phyloP scores from a whole-genome alignment of 257 asterid species.

The Nicotiana obtusifolia region DNA sequence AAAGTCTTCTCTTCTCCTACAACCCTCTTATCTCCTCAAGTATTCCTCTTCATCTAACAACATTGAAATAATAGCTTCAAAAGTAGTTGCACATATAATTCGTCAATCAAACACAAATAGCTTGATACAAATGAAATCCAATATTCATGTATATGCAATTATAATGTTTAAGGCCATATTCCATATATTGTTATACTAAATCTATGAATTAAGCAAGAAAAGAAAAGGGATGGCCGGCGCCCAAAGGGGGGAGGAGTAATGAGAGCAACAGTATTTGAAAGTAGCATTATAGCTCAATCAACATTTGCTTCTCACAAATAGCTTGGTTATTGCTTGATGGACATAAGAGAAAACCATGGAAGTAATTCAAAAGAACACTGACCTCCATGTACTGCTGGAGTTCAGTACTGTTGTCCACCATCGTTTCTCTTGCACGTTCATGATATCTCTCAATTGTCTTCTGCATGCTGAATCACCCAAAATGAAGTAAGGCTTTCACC shows the following conservation, averaged over 20 bases:
- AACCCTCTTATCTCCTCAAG: no score
- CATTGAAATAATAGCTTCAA: no score
- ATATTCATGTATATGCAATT: no score
- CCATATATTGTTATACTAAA: no score
- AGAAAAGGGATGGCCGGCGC: background rate
- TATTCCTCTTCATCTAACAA: no score
- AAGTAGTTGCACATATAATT: no score
- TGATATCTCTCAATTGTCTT: conserved; percentile 43
- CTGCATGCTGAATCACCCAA: conserved; percentile 37
- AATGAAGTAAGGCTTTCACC: background rate
- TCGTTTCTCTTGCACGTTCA: conserved; percentile 27
- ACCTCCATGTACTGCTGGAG: conserved; percentile 42
- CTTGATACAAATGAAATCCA: no score
- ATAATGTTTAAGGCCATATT: no score
- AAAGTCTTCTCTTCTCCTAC: no score
- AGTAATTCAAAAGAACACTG: conserved; percentile 5
- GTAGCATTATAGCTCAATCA: background rate
- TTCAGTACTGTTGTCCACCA: conserved; percentile 14
- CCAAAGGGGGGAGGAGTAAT: background rate
- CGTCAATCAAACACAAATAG: no score
- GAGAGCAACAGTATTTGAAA: background rate
- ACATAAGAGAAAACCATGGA: background rate
- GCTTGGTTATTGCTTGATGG: background rate
- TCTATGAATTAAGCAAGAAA: background rate
- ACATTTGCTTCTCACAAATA: background rate